Conservation (phyloP, 495 filamentous ascomycete species). For the Podospora fimiseda region DNA sequence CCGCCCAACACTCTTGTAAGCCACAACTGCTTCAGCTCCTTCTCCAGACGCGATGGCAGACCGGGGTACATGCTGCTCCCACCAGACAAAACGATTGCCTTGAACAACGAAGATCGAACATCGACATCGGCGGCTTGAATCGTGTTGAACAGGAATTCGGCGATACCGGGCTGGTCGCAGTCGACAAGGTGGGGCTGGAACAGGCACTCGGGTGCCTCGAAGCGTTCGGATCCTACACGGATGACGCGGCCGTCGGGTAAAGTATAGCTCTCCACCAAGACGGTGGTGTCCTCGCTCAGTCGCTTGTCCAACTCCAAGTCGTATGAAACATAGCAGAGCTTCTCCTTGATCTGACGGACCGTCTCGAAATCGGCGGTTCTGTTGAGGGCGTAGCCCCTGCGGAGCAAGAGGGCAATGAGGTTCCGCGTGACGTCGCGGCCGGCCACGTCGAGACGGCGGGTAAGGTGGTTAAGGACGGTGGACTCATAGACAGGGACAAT, state of each 20-base stretch:
- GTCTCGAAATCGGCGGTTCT: conserved; percentile 98
- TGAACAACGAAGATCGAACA: conserved; percentile 86
- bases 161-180: conserved; percentile 93
- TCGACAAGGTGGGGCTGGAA: conserved; percentile 99
- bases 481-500: conserved; percentile 98
- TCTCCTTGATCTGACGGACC: conserved; percentile 98
- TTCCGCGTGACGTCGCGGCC: conserved; percentile 96
- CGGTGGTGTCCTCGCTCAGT: conserved; percentile 94
- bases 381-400: conserved; percentile 94
- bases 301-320: conserved; percentile 94
- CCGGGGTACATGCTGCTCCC: conserved; percentile 99
- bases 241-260: conserved; percentile 94
- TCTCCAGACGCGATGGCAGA: conserved; percentile 87
- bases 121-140: conserved; percentile 96
- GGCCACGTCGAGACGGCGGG: conserved; percentile 85
- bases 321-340: conserved; percentile 98
- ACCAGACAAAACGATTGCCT: conserved; percentile 92
- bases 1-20: conserved; percentile 82
- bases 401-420: conserved; percentile 89
- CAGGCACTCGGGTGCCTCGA: conserved; percentile 95
- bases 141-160: conserved; percentile 96
- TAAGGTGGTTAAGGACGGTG: conserved; percentile 95
- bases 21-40: conserved; percentile 98
- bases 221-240: conserved; percentile 89
- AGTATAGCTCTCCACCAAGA: conserved; percentile 95